Conservation (phyloP, 257 asterid genomes). For the Solanum sejunctum region DNA sequence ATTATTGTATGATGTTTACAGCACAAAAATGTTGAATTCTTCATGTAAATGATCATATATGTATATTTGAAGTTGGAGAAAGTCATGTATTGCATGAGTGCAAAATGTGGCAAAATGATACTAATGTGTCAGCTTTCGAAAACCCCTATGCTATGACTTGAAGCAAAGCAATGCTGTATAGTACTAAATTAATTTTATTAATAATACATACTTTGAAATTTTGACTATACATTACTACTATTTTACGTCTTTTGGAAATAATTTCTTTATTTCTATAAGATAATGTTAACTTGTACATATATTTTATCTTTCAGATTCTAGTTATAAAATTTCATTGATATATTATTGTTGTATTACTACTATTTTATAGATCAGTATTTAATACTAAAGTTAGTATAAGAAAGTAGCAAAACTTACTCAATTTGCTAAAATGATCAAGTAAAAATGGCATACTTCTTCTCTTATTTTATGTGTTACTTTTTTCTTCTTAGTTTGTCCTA, state of each 20-base stretch:
- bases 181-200: neutral
- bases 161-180: constrained; percentile 14
- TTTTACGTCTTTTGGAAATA: neutral
- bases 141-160: constrained; percentile 1
- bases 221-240: neutral
- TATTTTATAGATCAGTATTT: neutral
- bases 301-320: too few relatives aligned
- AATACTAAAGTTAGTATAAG: neutral
- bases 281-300: too few relatives aligned
- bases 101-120: constrained; percentile 14
- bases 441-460: neutral
- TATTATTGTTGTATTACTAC: neutral
- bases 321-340: too few relatives aligned
- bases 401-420: neutral
- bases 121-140: constrained; percentile 12
- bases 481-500: too few relatives aligned
- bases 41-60: neutral
- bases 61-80: neutral
- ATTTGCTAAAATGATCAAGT: neutral
- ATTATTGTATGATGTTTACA: neutral
- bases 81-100: constrained; percentile 4
- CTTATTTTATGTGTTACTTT: too few relatives aligned
- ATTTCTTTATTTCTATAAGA: too few relatives aligned
- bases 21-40: neutral
- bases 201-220: too few relatives aligned